These are phyloP conservation scores for Heritiera fomes DNA, from an alignment of 345 rosid species.

Conservation along the genomic window DNA sequence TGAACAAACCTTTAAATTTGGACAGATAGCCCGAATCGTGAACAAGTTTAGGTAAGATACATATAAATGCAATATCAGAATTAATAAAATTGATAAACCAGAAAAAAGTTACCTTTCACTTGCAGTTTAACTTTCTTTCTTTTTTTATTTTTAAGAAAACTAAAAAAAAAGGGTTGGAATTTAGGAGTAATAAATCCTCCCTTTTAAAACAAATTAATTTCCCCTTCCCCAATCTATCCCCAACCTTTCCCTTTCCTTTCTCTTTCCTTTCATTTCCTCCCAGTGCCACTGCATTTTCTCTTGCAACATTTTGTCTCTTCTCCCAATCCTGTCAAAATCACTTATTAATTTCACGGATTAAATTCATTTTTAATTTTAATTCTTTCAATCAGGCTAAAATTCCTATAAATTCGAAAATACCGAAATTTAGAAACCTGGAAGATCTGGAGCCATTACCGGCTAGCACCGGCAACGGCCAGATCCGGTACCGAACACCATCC, in stretches of 20 bases:
- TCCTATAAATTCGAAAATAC: slow-evolving; percentile 21
- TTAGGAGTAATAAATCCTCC: no score
- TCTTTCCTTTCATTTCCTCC: background rate
- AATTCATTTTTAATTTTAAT: background rate
- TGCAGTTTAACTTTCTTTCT: no score
- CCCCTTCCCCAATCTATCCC: no score
- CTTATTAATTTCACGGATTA: background rate
- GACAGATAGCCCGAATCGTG: no score
- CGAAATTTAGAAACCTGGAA: slow-evolving; percentile 31
- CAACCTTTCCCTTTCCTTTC: background rate
- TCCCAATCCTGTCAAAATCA: background rate
- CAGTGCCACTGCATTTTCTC: background rate
- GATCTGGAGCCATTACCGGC: slow-evolving; percentile 79
- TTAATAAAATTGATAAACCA: no score
- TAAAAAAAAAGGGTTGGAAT: no score
- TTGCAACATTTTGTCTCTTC: background rate
- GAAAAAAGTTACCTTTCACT: no score
- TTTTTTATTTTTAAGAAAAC: no score
- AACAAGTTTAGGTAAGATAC: no score
- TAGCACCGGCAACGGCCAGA: slow-evolving; percentile 72
- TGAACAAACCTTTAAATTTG: no score
- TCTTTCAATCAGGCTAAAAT: background rate
- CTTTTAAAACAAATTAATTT: no score
- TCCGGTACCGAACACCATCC: slow-evolving; percentile 87
- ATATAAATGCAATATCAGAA: no score